These are phyloP conservation scores for Rubroboletus satanas DNA, from an alignment of 768 basidiomycete species.

Conservation along the genomic window DNA sequence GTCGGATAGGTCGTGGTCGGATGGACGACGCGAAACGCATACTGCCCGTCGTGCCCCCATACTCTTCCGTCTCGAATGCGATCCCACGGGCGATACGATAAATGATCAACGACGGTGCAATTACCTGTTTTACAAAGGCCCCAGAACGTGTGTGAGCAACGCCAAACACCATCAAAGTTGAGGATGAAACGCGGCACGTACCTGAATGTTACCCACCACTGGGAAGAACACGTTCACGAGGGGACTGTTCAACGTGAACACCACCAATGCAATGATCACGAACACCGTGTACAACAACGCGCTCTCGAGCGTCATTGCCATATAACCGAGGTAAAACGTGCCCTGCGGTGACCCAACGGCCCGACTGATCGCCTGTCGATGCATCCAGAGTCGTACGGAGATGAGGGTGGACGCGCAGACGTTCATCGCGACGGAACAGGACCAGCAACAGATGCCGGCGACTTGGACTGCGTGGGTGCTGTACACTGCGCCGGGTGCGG, in stretches of 20 bases:
- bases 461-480: constrained; percentile 13
- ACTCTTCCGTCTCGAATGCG: constrained; percentile 17
- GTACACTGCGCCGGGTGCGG: constrained; percentile 16
- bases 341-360: constrained; percentile 13
- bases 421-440: constrained; percentile 16
- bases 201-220: constrained; percentile 20
- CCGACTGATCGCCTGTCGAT: constrained; percentile 10
- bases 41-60: neutral
- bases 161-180: neutral
- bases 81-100: constrained; percentile 21
- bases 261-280: constrained; percentile 7
- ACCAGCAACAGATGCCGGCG: constrained; percentile 11
- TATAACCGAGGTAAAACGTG: constrained; percentile 20
- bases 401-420: constrained; percentile 16
- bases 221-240: constrained; percentile 25
- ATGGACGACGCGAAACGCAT: constrained; percentile 10
- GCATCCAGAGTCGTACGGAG: constrained; percentile 14
- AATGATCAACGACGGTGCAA: constrained; percentile 20
- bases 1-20: neutral
- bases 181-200: neutral
- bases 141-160: neutral
- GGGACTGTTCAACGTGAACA: constrained; percentile 20
- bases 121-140: neutral
- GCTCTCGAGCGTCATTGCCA: constrained; percentile 27
- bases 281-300: constrained; percentile 16